Base-by-base conservation (phyloP, 371 early-diverging fungal genomes). In the Mucor plumbeus region DNA sequence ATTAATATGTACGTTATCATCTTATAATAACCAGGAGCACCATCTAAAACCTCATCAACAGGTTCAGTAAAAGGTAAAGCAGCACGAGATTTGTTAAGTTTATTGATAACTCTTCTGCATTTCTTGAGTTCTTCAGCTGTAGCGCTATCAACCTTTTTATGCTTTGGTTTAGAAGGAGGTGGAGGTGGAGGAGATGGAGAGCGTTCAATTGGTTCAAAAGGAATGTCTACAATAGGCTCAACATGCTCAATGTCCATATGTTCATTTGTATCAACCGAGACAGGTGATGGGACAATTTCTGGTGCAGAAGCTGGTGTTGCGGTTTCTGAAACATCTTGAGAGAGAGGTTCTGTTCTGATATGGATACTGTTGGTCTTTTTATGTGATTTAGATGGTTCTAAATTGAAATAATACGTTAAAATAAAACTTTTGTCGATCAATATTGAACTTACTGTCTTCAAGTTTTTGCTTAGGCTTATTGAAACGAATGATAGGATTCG, bases 21-120 rank as follows among this genome's bases (percentile, higher is more conserved):
- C 7, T 63, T 63, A 54, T 75, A 80, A 19, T 83, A 83, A 15
- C 68, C 65, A 7, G 77, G 81, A 35, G 88, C 86, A 9, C 86
- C 84, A 60, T 88, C 89, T 36, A 77, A 67, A 1, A 68, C 70
- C 34, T 84, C 82, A 63, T 94, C 91, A 5, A 93, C 93, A 7
- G 92, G 89, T 7, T 78, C 85, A 53, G 83, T 64, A 69, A 93
- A 93, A 5, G 86, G 83, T 13, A 83, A 76, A 0, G 92, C 85
- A 21, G 84, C 77, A 8, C 78, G 80, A 47, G 90, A 88, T 38
- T 79, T 82, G 53, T 69, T 72, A 10, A 94, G 55, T 55, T 87
- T 88, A 41, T 77, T 83, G 68, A 91, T 58, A 0, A 90, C 71
- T 11, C 85, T 78, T 21, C 75, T 68, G 40, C 82, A 70, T 14